Evolutionary conservation across 169 alveolate species (phyloP).

Genomic region (Plasmodium vinckei): DNA sequence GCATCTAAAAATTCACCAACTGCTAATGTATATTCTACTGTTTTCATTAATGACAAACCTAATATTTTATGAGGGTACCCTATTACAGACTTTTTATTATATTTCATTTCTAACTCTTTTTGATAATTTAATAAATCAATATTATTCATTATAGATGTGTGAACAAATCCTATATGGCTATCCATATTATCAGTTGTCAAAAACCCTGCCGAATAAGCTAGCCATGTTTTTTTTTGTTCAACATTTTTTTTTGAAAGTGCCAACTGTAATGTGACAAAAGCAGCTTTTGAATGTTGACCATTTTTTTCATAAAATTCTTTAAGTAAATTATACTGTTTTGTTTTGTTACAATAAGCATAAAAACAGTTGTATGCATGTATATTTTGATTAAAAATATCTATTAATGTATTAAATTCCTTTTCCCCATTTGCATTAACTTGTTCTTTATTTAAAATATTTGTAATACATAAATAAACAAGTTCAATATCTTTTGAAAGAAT

Average conservation of each 20-base stretch:
- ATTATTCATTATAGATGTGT: constrained; percentile 51
- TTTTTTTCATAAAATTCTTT: constrained; percentile 68
- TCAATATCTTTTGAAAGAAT: constrained; percentile 80
- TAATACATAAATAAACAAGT: constrained; percentile 82
- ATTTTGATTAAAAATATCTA: constrained; percentile 49
- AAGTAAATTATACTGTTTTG: constrained; percentile 45
- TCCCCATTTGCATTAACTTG: constrained; percentile 43
- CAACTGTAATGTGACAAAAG: constrained; percentile 54
- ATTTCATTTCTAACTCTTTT: constrained; percentile 77
- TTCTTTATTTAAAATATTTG: constrained; percentile 74
- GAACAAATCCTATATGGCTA: constrained; percentile 63
- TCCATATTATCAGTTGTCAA: constrained; percentile 55
- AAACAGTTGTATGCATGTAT: constrained; percentile 40
- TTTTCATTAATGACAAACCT: constrained; percentile 77
- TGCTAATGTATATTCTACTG: constrained; percentile 73
- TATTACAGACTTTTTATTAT: constrained; percentile 66
- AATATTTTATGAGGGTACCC: constrained; percentile 77
- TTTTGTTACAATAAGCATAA: constrained; percentile 32
- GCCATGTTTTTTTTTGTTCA: constrained; percentile 58
- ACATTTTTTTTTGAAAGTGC: constrained; percentile 55
- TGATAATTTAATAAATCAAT: constrained; percentile 54
- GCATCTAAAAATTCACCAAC: constrained; percentile 78
- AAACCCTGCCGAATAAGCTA: constrained; percentile 70
- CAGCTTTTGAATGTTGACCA: constrained; percentile 72
- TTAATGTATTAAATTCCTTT: constrained; percentile 41